Base-by-base conservation (phyloP, 1,284 basidiomycete species). In the Exobasidium cylindrosporum region DNA sequence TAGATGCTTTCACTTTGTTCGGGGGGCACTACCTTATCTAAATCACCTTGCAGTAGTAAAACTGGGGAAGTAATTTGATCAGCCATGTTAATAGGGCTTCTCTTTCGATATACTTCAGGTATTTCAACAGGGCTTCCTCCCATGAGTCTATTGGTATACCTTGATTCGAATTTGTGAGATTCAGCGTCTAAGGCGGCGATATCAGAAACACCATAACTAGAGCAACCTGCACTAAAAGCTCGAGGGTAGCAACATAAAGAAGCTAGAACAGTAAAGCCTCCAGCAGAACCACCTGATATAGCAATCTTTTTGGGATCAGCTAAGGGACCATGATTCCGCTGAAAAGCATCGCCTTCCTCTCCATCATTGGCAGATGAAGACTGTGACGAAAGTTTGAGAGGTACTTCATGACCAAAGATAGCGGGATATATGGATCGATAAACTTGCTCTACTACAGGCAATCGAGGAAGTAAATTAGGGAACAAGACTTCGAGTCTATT, bases 141-240 rank as follows among this genome's bases (percentile, higher is more conserved):
- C 29, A 89, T 70, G 1, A 89, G 81, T 61, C 83, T 83, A 64
- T 84, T 61, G 5, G 64, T 73, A 65, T 87, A 88, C n/a, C 81
- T 79, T 23, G 83, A 81, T 73, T 87, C 85, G 55, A 88, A 88
- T 69, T 89, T 89, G 80, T 89, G 88, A 0, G 86, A 86, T 61
- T 85, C 30, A 35, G 83, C 77, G 4, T 81, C 82, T 17, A 88
- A 81, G 23, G 80, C 78, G 1, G 73, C 73, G 14, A 88, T 73
- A 62, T 87, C 84, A 0, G 84, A 84, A 23, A 88, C 78, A 0
- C 87, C 87, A 67, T 83, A 88, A 24, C 76, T 77, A 0, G 84
- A 84, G 0, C 82, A 83, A 0, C 83, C 85, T 2, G 83, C 84
- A 1, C 83, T 82, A 43, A 74, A 74, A 26, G 64, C 45, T 23